These are phyloP conservation scores for Spergularia bocconei DNA, from an alignment of 148 eudicot species.

Conservation along the genomic window DNA sequence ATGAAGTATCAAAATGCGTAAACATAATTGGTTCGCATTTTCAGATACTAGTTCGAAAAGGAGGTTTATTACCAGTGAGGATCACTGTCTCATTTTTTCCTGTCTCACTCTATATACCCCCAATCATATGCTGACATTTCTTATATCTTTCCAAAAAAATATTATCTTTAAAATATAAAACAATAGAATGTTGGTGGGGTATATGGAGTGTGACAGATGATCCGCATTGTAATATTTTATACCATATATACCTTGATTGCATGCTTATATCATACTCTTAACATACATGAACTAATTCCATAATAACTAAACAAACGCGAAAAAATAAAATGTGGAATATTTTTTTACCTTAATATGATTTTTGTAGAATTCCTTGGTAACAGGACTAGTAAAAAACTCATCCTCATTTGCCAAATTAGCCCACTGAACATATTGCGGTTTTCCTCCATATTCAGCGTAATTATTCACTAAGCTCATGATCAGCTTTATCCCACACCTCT, in stretches of 20 bases:
- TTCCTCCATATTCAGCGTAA: slow-evolving; percentile 60
- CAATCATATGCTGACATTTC: no score
- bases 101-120: no score
- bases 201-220: no score
- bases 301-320: neutral
- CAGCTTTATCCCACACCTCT: slow-evolving; percentile 53
- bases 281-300: neutral
- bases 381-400: slow-evolving; percentile 57
- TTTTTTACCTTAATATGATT: slow-evolving; percentile 55
- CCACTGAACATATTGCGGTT: slow-evolving; percentile 66
- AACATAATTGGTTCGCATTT: neutral
- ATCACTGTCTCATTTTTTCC: no score
- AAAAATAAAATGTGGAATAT: neutral
- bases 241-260: neutral
- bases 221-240: no score
- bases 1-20: neutral
- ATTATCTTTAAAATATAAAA: no score
- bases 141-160: no score
- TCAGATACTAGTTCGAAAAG: neutral
- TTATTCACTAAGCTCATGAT: slow-evolving; percentile 56
- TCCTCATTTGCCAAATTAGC: slow-evolving; percentile 58
- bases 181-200: no score
- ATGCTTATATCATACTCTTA: neutral
- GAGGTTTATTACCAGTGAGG: no score
- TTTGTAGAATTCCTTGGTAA: slow-evolving; percentile 54